Conservation (phyloP, 192 early-diverging fungal species). For the Coemansia sp. region DNA sequence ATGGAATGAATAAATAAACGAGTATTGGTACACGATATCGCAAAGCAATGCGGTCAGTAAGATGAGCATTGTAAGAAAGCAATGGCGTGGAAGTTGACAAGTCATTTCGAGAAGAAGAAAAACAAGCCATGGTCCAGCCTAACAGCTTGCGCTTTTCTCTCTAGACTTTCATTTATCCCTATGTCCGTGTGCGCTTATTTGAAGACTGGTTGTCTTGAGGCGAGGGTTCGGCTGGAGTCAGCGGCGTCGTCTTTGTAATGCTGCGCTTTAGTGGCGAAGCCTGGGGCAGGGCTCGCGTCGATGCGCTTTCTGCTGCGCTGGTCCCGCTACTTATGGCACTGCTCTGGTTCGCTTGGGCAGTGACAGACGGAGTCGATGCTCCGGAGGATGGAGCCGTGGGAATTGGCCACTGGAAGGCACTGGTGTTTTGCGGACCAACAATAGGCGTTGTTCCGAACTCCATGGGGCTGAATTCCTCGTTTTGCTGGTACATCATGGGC, state of each 20-base stretch:
- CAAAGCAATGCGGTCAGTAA: not conserved
- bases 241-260: slow-evolving; percentile 16
- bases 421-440: slow-evolving; percentile 58
- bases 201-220: slow-evolving; percentile 9
- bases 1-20: not conserved
- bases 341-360: slow-evolving; percentile 1
- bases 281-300: slow-evolving; percentile 36
- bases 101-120: not conserved
- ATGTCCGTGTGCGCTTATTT: slow-evolving; percentile 21
- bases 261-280: slow-evolving; percentile 54
- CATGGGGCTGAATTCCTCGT: slow-evolving; percentile 74
- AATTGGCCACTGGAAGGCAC: slow-evolving; percentile 75
- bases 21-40: not conserved
- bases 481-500: slow-evolving; percentile 72
- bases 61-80: not conserved
- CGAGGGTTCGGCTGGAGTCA: slow-evolving; percentile 5
- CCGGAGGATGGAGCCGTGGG: slow-evolving; percentile 13
- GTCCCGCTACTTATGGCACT: not conserved
- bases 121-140: not conserved
- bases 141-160: not conserved
- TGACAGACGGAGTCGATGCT: slow-evolving; percentile 1
- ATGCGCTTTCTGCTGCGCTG: not conserved
- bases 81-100: not conserved
- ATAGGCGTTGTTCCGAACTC: slow-evolving; percentile 76
- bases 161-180: not conserved